Conservation (phyloP, 306 rosid genomes). For the Rubus idaeus region DNA sequence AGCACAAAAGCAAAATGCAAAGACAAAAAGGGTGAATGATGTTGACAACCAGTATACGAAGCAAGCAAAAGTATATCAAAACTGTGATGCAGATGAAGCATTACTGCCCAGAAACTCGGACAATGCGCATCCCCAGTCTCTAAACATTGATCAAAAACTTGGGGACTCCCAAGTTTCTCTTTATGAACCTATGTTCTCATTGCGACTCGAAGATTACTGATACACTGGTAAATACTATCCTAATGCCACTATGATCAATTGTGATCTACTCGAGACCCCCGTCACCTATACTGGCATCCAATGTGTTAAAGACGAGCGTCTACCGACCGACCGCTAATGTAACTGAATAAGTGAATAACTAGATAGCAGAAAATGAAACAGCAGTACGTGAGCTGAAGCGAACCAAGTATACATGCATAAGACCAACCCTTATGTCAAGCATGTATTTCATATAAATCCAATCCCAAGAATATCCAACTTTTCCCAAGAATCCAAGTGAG, state of each 20-base stretch:
- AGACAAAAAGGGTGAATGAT: not conserved
- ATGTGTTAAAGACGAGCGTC: not conserved
- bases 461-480: not conserved
- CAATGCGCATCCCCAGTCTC: not conserved
- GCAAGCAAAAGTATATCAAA: no score
- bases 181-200: not conserved
- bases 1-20: not conserved
- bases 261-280: not conserved
- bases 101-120: not conserved
- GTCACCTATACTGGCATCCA: not conserved
- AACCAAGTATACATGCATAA: not conserved
- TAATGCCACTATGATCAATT: not conserved
- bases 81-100: no score
- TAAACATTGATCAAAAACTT: not conserved
- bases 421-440: not conserved
- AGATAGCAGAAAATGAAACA: not conserved
- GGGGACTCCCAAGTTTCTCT: not conserved
- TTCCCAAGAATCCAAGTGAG: not conserved
- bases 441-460: not conserved
- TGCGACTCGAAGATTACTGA: not conserved
- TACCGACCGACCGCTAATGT: not conserved
- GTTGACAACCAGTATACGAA: not conserved
- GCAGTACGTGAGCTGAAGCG: not conserved
- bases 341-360: not conserved
- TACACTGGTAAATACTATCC: not conserved